Evolutionary conservation across 768 basidiomycete species (phyloP).

Genomic region (Collybia nuda): DNA sequence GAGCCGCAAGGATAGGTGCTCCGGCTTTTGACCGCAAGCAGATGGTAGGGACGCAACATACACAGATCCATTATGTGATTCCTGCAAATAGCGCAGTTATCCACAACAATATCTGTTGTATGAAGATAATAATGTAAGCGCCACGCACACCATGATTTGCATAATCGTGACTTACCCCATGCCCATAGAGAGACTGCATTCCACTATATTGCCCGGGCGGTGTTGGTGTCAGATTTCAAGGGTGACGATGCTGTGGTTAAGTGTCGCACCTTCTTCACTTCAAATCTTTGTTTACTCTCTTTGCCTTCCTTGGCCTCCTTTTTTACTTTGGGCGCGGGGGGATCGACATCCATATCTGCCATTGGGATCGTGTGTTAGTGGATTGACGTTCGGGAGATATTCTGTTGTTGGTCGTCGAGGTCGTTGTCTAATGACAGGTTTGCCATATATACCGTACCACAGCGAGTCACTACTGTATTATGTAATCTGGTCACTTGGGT

Average conservation of each 20-base stretch:
- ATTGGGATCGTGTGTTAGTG: constrained; percentile 20
- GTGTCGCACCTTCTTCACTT: constrained; percentile 90
- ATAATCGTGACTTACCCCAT: constrained; percentile 64
- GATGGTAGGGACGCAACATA: constrained; percentile 36
- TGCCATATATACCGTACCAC: too few species aligned
- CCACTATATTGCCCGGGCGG: constrained; percentile 62
- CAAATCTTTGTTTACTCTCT: constrained; percentile 82
- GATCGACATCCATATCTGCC: constrained; percentile 70
- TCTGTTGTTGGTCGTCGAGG: too few species aligned
- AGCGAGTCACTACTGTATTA: too few species aligned
- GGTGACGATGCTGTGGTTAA: neutral
- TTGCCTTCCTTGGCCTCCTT: constrained; percentile 57
- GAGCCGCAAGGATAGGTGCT: too few species aligned
- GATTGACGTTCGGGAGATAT: too few species aligned
- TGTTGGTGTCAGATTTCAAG: constrained; percentile 3
- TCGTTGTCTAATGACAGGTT: too few species aligned
- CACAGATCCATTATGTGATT: constrained; percentile 99
- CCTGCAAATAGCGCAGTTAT: constrained; percentile 99
- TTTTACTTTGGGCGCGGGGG: constrained; percentile 34
- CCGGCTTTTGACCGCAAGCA: too few species aligned
- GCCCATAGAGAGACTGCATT: constrained; percentile 99
- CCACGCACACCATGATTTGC: neutral
- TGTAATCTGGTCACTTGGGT: too few species aligned
- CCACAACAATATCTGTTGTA: constrained; percentile 88
- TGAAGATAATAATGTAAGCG: constrained; percentile 5